A percentile compares a stretch with the other conserved stretches of the same genome.
These are phyloP conservation scores for Ogataea haglerorum DNA, from an alignment of 805 yeast genomes.

Conservation along the genomic window DNA sequence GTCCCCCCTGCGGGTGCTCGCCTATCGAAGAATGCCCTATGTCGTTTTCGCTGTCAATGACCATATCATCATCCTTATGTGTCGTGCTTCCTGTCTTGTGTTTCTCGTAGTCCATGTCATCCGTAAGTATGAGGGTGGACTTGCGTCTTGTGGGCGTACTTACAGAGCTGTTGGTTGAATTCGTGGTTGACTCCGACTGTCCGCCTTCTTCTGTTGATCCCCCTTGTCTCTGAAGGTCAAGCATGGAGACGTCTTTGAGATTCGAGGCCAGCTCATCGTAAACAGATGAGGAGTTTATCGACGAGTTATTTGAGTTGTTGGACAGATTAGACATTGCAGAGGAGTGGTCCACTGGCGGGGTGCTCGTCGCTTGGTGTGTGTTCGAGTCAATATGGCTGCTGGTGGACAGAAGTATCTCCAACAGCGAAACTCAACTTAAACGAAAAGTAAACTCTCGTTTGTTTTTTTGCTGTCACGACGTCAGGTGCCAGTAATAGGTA, in stretches of 20 bases:
- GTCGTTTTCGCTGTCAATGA: conserved; percentile 28
- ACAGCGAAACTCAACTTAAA: not conserved
- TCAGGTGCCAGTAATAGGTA: not conserved
- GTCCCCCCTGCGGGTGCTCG: conserved; percentile 14
- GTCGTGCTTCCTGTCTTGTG: conserved; percentile 38
- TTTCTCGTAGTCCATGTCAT: conserved; percentile 57
- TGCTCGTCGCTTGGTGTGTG: not conserved
- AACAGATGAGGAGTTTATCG: conserved; percentile 9
- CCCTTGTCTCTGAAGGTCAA: conserved; percentile 27
- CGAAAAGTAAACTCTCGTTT: conserved; percentile 1
- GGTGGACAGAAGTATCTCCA: not conserved
- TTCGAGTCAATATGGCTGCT: not conserved
- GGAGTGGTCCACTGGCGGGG: conserved; percentile 1
- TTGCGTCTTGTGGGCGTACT: conserved; percentile 44
- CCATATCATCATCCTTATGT: conserved; percentile 31
- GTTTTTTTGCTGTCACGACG: conserved; percentile 5
- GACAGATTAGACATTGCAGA: conserved; percentile 7
- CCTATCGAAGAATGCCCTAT: conserved; percentile 21
- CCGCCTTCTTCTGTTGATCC: not conserved
- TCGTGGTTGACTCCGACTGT: not conserved
- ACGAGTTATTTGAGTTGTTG: conserved; percentile 7
- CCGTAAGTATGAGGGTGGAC: conserved; percentile 69
- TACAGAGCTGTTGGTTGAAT: conserved; percentile 2
- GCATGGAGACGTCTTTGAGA: conserved; percentile 36
- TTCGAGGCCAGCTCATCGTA: conserved; percentile 13